Evolutionary conservation across 768 basidiomycete species (phyloP).

Genomic region (Russula abietina): DNA sequence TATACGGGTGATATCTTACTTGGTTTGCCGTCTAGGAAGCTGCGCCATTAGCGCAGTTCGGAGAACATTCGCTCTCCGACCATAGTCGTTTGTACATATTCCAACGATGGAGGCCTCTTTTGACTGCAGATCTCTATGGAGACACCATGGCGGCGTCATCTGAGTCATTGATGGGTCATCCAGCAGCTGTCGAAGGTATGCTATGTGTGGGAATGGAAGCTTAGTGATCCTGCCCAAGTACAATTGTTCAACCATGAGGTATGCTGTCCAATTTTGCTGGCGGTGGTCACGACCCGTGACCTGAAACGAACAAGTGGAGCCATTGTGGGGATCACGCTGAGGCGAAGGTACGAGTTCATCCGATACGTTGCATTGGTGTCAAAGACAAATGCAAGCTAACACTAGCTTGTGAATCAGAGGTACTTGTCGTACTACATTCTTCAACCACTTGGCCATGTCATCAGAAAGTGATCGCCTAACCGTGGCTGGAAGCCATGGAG

Average conservation of each 20-base stretch:
- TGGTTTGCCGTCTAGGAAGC: background rate
- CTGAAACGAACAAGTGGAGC: background rate
- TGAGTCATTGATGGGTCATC: background rate
- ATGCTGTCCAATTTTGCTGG: background rate
- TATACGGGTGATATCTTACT: background rate
- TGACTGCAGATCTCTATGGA: background rate
- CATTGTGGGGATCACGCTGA: background rate
- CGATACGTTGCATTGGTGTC: background rate
- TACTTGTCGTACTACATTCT: background rate
- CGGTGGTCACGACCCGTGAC: background rate
- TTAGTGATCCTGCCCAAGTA: background rate
- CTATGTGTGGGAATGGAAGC: constrained; percentile 6
- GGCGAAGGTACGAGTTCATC: background rate
- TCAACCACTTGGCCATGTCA: background rate
- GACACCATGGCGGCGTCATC: background rate
- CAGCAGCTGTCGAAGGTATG: background rate
- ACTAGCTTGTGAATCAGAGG: background rate
- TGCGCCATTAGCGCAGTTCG: background rate
- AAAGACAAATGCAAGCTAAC: background rate
- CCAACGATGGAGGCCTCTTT: background rate
- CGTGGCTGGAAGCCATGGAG: background rate
- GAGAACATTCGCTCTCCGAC: background rate
- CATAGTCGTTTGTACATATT: background rate
- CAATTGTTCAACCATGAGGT: background rate
- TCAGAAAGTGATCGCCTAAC: background rate